Conservation (phyloP, 345 rosid species). For the Psidium guajava region DNA sequence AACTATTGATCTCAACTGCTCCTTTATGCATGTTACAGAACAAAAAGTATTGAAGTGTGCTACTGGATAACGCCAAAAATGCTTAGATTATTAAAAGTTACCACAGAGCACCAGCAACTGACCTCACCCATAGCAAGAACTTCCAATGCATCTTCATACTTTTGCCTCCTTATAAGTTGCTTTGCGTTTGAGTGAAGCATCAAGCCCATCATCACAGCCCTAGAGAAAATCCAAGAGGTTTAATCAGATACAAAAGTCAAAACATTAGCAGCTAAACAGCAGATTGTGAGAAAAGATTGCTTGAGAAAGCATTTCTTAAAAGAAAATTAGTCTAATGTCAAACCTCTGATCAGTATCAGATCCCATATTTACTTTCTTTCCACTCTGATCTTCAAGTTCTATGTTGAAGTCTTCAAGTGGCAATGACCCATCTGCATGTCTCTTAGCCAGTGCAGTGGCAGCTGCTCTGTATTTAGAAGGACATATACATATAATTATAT, state of each 20-base stretch:
- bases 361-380: constrained; percentile 53
- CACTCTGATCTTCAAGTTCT: constrained; percentile 84
- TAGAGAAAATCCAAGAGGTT: constrained; percentile 10
- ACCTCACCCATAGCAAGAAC: constrained; percentile 95
- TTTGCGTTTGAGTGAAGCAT: constrained; percentile 83
- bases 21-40: not conserved
- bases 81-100: not conserved
- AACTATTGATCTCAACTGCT: not conserved
- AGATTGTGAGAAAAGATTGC: not conserved
- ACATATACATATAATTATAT: not conserved
- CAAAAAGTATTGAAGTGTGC: not conserved
- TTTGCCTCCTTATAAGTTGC: constrained; percentile 38
- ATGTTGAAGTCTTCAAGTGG: constrained; percentile 64
- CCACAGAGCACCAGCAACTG: constrained; percentile 2
- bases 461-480: constrained; percentile 46
- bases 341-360: constrained; percentile 82
- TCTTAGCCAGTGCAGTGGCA: constrained; percentile 60
- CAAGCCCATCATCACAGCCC: constrained; percentile 91
- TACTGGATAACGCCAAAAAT: not conserved
- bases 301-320: not conserved
- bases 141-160: constrained; percentile 75
- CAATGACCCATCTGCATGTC: constrained; percentile 69
- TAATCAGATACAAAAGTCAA: not conserved
- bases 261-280: not conserved
- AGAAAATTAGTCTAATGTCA: not conserved